Evolutionary conservation across 768 basidiomycete species (phyloP).

Genomic region (Mycena epipterygia): DNA sequence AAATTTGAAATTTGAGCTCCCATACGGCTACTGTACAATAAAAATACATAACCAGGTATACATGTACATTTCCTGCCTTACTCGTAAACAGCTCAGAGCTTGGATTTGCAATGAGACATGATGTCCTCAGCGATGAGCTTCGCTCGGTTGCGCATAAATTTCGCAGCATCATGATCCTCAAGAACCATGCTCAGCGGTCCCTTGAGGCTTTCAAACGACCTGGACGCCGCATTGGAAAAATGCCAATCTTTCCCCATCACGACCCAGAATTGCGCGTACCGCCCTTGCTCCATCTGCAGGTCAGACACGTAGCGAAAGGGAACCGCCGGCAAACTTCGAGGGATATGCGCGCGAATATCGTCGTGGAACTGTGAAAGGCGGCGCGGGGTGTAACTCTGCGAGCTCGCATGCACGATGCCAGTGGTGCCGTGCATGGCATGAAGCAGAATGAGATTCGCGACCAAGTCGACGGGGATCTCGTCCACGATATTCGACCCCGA

Average conservation of each 20-base stretch:
- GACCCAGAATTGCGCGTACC: background rate
- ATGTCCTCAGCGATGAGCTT: slow-evolving; percentile 11
- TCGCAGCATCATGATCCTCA: background rate
- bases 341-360: background rate
- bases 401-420: slow-evolving; percentile 13
- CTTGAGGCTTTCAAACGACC: background rate
- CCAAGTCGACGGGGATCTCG: slow-evolving; percentile 28
- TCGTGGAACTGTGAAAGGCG: background rate
- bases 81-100: background rate
- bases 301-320: slow-evolving; percentile 2
- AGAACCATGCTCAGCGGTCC: background rate
- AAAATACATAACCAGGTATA: too few species aligned
- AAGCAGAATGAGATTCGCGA: slow-evolving; percentile 13
- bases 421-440: slow-evolving; percentile 1
- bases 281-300: background rate
- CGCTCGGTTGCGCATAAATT: background rate
- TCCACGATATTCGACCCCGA: slow-evolving; percentile 18
- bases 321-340: background rate
- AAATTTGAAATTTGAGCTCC: too few species aligned
- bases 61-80: too few species aligned
- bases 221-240: slow-evolving; percentile 9
- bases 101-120: background rate
- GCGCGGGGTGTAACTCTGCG: slow-evolving; percentile 1
- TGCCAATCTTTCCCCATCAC: background rate
- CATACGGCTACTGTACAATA: too few species aligned